Conservation (phyloP, 306 rosid species). For the Leucaena leucocephala region DNA sequence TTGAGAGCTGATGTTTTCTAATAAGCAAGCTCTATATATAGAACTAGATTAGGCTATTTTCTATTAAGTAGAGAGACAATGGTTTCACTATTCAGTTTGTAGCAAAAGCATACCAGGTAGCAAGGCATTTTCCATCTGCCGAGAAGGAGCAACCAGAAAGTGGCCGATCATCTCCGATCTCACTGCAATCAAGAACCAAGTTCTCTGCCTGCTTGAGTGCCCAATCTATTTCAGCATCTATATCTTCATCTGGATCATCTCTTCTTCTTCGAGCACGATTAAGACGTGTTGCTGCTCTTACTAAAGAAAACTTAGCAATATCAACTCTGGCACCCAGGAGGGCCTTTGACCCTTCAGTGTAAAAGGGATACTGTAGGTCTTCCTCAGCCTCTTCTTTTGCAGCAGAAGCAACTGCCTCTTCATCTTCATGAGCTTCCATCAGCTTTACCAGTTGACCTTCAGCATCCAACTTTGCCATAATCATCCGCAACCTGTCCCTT, state of each 20-base stretch:
- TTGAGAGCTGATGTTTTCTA: not conserved
- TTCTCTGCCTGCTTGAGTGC: conserved; percentile 69
- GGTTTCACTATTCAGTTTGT: conserved; percentile 22
- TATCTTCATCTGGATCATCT: conserved; percentile 95
- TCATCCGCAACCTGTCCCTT: conserved; percentile 78
- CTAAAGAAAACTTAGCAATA: conserved; percentile 73
- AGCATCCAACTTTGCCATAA: conserved; percentile 76
- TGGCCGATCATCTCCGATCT: conserved; percentile 95
- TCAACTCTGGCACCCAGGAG: conserved; percentile 70
- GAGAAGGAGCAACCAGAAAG: conserved; percentile 91
- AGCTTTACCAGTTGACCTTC: conserved; percentile 86
- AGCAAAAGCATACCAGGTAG: conserved; percentile 64
- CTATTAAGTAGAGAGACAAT: not conserved
- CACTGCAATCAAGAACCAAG: conserved; percentile 83
- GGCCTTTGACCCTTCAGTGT: conserved; percentile 78
- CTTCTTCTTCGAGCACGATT: conserved; percentile 78
- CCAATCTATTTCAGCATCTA: conserved; percentile 85
- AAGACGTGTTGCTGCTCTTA: conserved; percentile 67
- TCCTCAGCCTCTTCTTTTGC: conserved; percentile 68
- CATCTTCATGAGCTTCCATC: conserved; percentile 86
- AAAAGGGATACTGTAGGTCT: conserved; percentile 80
- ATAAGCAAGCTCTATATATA: not conserved
- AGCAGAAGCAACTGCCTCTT: conserved; percentile 75
- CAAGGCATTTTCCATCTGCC: conserved; percentile 70
- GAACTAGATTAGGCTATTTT: conserved; percentile 1